Base-by-base conservation (phyloP, 345 rosid genomes). In the Salix caprea region DNA sequence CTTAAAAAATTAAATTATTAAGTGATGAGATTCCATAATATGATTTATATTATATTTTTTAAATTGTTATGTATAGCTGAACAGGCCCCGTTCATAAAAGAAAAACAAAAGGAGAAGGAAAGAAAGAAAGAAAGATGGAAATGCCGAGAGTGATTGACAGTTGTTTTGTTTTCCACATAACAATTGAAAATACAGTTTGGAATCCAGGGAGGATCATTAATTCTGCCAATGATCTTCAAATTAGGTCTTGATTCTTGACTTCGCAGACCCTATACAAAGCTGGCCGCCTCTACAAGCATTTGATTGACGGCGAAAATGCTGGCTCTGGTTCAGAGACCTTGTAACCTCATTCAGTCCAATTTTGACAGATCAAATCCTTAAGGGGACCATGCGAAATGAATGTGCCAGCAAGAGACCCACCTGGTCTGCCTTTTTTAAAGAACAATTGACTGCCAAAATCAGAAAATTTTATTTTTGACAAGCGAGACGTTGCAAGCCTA, bases 251-350 rank as follows among this genome's bases (percentile, higher is more conserved):
- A n/a, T 46, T 74, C 8, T 50, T 48, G 65, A 75, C 50, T 50
- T 34, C 1, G 56, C 18, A 68, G 54, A 40, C 10, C 64, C 28
- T 12, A 6, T 40, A 13, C 3, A 73, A 56, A 65, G 61, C 77
- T 74, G 65, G 48, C 70, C n/a, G n/a, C 71, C 65, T 74, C 66
- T 75, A n/a, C 9, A 13, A 34, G 54, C 6, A 37, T 75, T 74
- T 67, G 52, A 48, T 54, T 75, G 50, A n/a, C 71, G 76, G 76
- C 69, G 76, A 7, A 42, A 74, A 28, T 74, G 69, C 40, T 28
- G 76, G 14, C 66, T 23, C 21, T 8, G 3, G 26, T 52, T 52
- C 58, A 30, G 65, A 8, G 19, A 11, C 58, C 60, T 18, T 6
- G 5, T 37, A 30, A 30, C 48, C 7, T 37, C 16, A 26, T 15